Evolutionary conservation across 2,329 filamentous ascomycete species (phyloP).

Genomic region (Esteya vermicola): DNA sequence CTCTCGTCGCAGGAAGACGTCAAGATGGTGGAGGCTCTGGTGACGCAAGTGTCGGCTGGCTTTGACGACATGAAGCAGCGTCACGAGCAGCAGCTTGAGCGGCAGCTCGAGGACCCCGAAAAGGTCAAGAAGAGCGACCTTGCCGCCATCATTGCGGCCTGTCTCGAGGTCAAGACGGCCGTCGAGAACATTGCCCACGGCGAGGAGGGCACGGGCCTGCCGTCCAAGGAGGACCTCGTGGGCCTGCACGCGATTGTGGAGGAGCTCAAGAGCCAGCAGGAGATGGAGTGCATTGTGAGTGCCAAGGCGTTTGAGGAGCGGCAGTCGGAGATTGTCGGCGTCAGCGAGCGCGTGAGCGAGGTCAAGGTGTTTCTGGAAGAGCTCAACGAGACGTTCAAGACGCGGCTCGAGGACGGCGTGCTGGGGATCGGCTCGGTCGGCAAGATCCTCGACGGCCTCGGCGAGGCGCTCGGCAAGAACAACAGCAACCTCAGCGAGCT

Average conservation of each 20-base stretch:
- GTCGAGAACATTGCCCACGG: conserved; percentile 60
- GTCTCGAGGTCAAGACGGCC: conserved; percentile 70
- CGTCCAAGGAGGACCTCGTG: conserved; percentile 64
- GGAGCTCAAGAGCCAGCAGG: conserved; percentile 49
- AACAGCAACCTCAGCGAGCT: conserved; percentile 26
- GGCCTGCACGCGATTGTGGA: conserved; percentile 54
- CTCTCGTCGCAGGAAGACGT: conserved; percentile 62
- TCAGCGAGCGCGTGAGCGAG: conserved; percentile 53
- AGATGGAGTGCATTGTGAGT: conserved; percentile 56
- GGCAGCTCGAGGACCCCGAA: conserved; percentile 41
- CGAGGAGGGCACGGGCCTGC: conserved; percentile 49
- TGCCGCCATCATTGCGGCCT: conserved; percentile 65
- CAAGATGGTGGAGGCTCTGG: conserved; percentile 58
- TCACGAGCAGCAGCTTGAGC: conserved; percentile 36
- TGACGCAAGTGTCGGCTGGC: conserved; percentile 60
- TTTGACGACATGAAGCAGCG: conserved; percentile 61
- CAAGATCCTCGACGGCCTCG: conserved; percentile 51
- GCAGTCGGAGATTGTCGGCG: conserved; percentile 66
- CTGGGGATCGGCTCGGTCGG: conserved; percentile 60
- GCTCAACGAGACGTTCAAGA: conserved; percentile 61
- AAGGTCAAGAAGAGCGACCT: conserved; percentile 70
- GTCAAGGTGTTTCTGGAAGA: conserved; percentile 66
- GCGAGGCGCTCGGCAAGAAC: conserved; percentile 47
- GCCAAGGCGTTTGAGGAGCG: conserved; percentile 71
- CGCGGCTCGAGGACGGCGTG: conserved; percentile 62